Conservation (phyloP, 306 rosid genomes). For the Gynostemma pentaphyllum region DNA sequence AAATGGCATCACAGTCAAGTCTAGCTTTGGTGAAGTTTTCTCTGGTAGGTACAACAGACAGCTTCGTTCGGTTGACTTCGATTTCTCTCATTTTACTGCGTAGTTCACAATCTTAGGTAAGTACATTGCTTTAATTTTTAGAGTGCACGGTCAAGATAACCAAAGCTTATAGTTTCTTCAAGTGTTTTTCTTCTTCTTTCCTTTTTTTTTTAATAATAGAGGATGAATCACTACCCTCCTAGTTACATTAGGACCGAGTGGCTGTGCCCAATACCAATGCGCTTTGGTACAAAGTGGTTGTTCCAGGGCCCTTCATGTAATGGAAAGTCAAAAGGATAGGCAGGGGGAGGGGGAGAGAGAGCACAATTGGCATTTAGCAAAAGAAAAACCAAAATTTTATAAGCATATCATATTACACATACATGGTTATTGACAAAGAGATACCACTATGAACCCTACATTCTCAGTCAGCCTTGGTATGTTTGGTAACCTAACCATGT, state of each 20-base stretch:
- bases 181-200: too few relatives aligned
- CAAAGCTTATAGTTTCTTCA: background rate
- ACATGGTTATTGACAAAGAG: conserved; percentile 4
- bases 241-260: too few relatives aligned
- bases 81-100: conserved; percentile 1
- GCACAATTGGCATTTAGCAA: background rate
- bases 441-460: conserved; percentile 3
- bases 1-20: background rate
- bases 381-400: background rate
- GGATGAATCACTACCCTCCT: too few relatives aligned
- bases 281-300: conserved; percentile 9
- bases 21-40: conserved; percentile 18
- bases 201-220: too few relatives aligned
- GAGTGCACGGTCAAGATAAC: background rate
- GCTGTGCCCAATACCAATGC: too few relatives aligned
- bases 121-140: background rate
- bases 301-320: conserved; percentile 1
- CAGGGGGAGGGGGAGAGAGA: background rate
- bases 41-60: conserved; percentile 16
- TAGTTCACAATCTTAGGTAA: background rate
- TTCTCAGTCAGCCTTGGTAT: conserved; percentile 8
- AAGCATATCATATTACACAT: background rate
- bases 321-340: background rate
- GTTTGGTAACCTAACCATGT: conserved; percentile 11
- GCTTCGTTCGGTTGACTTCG: conserved; percentile 16